Conservation (phyloP, 2,329 filamentous ascomycete genomes). For the Claviceps humidiphila region DNA sequence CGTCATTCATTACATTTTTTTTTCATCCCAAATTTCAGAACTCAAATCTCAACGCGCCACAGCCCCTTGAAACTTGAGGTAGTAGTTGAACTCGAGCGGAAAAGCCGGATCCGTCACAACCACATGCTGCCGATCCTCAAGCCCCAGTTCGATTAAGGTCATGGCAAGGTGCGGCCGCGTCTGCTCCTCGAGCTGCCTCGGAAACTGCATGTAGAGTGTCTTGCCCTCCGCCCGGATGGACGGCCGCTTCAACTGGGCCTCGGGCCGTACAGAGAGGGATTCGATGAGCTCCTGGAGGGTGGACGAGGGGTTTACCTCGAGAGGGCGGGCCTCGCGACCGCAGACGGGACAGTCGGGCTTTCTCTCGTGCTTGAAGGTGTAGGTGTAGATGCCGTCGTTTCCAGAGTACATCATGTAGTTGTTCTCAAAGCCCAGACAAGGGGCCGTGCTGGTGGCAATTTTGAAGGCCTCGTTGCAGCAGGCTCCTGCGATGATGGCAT, state of each 20-base stretch:
- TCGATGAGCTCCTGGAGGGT: conserved; percentile 80
- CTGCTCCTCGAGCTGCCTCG: conserved; percentile 68
- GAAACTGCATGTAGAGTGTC: conserved; percentile 81
- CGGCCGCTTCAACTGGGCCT: conserved; percentile 88
- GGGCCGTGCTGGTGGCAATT: conserved; percentile 71
- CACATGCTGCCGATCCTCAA: conserved; percentile 74
- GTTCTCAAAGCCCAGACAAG: conserved; percentile 61
- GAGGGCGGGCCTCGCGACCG: conserved; percentile 64
- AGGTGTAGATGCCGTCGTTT: conserved; percentile 90
- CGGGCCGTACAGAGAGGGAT: conserved; percentile 66
- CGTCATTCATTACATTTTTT: not conserved
- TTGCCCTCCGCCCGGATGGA: conserved; percentile 67
- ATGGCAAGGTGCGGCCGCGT: conserved; percentile 71
- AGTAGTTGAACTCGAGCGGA: conserved; percentile 52
- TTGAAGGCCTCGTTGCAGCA: conserved; percentile 98
- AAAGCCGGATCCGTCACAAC: conserved; percentile 90
- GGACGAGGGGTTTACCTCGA: conserved; percentile 55
- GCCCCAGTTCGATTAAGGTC: conserved; percentile 57
- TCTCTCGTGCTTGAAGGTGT: conserved; percentile 89
- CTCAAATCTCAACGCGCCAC: not conserved
- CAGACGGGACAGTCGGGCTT: conserved; percentile 94
- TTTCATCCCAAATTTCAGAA: not conserved
- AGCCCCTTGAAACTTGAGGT: conserved; percentile 30
- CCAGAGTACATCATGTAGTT: conserved; percentile 99
- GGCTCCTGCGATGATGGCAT: conserved; percentile 87